Percentiles rank a stretch among this genome's conserved stretches.
phyloP scores from a whole-genome alignment of 169 alveolate species.

The Eimeria brunetti region DNA sequence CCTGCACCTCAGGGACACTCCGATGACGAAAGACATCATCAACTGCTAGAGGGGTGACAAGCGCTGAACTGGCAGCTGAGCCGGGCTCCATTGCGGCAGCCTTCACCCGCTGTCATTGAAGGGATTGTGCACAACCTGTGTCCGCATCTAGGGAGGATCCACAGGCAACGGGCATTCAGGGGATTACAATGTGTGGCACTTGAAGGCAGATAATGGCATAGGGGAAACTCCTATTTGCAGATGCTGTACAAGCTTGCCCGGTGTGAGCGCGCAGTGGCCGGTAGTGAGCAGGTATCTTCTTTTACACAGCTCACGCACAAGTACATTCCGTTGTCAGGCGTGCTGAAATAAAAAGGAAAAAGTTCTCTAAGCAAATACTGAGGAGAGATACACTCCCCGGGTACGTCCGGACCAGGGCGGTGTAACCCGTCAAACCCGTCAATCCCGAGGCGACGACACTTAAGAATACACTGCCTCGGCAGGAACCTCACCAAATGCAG shows the following conservation, averaged over 20 bases:
- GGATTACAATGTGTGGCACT: not conserved
- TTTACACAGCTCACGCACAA: not conserved
- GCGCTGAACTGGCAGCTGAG: conserved; percentile 22
- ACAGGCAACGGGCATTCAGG: not conserved
- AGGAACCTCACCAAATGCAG: not conserved
- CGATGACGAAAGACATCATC: conserved; percentile 61
- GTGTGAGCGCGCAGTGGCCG: not conserved
- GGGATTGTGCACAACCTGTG: not conserved
- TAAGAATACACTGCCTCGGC: not conserved
- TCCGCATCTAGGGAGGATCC: not conserved
- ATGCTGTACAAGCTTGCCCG: not conserved
- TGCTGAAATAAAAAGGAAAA: not conserved
- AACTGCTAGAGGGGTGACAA: conserved; percentile 63
- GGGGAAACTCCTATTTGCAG: not conserved
- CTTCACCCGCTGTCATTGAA: not conserved
- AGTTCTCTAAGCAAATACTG: not conserved
- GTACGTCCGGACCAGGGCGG: not conserved
- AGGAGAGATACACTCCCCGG: not conserved
- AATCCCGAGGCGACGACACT: not conserved
- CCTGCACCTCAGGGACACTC: conserved; percentile 59
- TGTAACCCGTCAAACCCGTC: no score
- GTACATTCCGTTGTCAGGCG: not conserved
- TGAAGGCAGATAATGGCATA: not conserved
- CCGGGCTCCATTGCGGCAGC: conserved; percentile 13
- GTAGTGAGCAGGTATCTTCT: not conserved